phyloP scores from a whole-genome alignment of 805 yeast species.

The Lachancea kluyveri region DNA sequence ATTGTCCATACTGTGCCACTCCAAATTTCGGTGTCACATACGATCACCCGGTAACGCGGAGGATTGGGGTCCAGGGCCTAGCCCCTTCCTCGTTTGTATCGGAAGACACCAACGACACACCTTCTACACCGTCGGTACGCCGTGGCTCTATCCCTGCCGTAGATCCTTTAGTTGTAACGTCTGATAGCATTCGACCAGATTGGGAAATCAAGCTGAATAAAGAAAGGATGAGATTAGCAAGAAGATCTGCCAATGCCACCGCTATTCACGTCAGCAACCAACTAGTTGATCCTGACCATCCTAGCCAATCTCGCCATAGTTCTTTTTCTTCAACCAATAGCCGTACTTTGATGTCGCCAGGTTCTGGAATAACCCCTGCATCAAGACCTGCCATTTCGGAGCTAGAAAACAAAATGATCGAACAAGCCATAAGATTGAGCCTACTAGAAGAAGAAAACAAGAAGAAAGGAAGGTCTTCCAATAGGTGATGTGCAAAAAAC shows the following conservation, averaged over 20 bases:
- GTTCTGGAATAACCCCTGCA: slow-evolving; percentile 2
- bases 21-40: slow-evolving; percentile 80
- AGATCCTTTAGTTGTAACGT: slow-evolving; percentile 65
- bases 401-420: slow-evolving; percentile 71
- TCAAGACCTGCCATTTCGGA: slow-evolving; percentile 28
- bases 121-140: slow-evolving; percentile 18
- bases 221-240: slow-evolving; percentile 72
- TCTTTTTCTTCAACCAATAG: neutral
- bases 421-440: slow-evolving; percentile 74
- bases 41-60: slow-evolving; percentile 49
- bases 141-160: slow-evolving; percentile 58
- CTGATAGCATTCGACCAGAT: slow-evolving; percentile 84
- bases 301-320: neutral
- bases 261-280: slow-evolving; percentile 88
- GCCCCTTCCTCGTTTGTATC: slow-evolving; percentile 40
- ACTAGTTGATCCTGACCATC: slow-evolving; percentile 36
- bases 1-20: slow-evolving; percentile 91
- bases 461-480: slow-evolving; percentile 1
- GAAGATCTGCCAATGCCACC: slow-evolving; percentile 89
- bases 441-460: slow-evolving; percentile 40
- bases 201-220: slow-evolving; percentile 74
- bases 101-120: slow-evolving; percentile 1
- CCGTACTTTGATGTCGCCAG: neutral
- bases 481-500: too few relatives aligned
- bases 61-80: slow-evolving; percentile 51